Evolutionary conservation across 768 basidiomycete genomes (phyloP).

Genomic region (Leccinum pellstonianum): DNA sequence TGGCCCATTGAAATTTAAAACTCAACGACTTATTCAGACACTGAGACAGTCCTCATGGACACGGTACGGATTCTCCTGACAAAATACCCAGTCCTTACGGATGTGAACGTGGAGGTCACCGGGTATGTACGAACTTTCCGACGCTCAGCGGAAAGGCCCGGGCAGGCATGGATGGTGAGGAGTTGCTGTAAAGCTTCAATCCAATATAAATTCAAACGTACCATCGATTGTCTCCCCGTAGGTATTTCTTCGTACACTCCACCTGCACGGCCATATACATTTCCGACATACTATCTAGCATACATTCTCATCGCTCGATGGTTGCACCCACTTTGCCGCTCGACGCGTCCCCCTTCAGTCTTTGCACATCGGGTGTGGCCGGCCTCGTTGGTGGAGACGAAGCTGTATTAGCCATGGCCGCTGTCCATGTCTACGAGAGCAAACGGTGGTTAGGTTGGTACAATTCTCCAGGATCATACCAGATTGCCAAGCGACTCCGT

Average conservation of each 20-base stretch:
- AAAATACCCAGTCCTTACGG: too few species aligned
- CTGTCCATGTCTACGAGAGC: conserved; percentile 26
- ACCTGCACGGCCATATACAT: too few species aligned
- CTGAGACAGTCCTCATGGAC: neutral
- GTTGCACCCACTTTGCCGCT: too few species aligned
- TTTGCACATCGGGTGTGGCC: neutral
- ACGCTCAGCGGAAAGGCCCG: too few species aligned
- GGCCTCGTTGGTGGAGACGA: conserved; percentile 27
- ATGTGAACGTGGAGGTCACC: too few species aligned
- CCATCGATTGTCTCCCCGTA: neutral
- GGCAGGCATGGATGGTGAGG: too few species aligned
- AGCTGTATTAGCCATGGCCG: conserved; percentile 31
- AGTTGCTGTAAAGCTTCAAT: too few species aligned
- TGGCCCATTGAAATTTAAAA: too few species aligned
- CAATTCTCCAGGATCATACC: conserved; percentile 33
- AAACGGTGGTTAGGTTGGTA: conserved; percentile 33
- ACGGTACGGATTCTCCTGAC: neutral
- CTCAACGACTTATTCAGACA: neutral
- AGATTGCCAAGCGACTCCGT: conserved; percentile 24
- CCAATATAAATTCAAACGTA: neutral
- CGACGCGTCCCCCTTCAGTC: neutral
- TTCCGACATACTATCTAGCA: neutral
- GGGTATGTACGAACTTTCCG: too few species aligned
- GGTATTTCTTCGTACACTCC: too few species aligned
- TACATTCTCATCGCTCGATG: neutral